Evolutionary conservation across 495 filamentous ascomycete genomes (phyloP).

Genomic region (Hypoxylon perforatum): DNA sequence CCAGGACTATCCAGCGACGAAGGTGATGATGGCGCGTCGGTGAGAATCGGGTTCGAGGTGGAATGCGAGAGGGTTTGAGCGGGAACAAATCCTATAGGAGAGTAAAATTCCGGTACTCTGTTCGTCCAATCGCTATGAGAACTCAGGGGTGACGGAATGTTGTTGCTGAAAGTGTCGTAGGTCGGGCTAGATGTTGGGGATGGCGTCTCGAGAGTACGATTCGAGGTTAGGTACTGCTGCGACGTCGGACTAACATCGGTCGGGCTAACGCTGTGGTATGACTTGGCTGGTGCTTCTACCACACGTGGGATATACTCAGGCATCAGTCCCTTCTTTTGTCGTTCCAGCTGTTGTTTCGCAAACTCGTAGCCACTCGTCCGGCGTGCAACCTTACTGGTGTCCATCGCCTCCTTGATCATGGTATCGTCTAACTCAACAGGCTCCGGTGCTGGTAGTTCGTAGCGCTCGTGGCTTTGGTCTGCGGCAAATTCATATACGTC

Average conservation of each 20-base stretch:
- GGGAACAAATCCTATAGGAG: slow-evolving; percentile 51
- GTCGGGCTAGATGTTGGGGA: slow-evolving; percentile 56
- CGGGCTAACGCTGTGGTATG: slow-evolving; percentile 49
- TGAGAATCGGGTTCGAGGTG: slow-evolving; percentile 43
- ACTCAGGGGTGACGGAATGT: slow-evolving; percentile 59
- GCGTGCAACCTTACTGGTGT: slow-evolving; percentile 45
- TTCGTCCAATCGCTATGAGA: slow-evolving; percentile 55
- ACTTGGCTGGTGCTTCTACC: slow-evolving; percentile 45
- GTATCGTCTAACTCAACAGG: slow-evolving; percentile 62
- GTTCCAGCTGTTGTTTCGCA: slow-evolving; percentile 56
- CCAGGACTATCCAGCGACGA: slow-evolving; percentile 46
- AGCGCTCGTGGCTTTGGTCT: slow-evolving; percentile 59
- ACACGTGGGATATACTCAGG: slow-evolving; percentile 48
- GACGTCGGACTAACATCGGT: slow-evolving; percentile 29
- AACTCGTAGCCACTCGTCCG: slow-evolving; percentile 56
- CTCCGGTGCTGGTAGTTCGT: slow-evolving; percentile 60
- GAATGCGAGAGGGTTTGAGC: slow-evolving; percentile 42
- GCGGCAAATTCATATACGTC: slow-evolving; percentile 58
- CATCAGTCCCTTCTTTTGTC: slow-evolving; percentile 54
- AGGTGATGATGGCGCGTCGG: slow-evolving; percentile 52
- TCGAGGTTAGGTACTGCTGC: slow-evolving; percentile 54
- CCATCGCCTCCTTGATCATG: slow-evolving; percentile 49
- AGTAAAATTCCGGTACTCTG: slow-evolving; percentile 52
- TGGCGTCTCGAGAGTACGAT: slow-evolving; percentile 42
- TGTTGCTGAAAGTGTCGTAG: slow-evolving; percentile 52